These are phyloP conservation scores for Penicillium oxalicum DNA, from an alignment of 2,329 filamentous ascomycete genomes.

Conservation along the genomic window DNA sequence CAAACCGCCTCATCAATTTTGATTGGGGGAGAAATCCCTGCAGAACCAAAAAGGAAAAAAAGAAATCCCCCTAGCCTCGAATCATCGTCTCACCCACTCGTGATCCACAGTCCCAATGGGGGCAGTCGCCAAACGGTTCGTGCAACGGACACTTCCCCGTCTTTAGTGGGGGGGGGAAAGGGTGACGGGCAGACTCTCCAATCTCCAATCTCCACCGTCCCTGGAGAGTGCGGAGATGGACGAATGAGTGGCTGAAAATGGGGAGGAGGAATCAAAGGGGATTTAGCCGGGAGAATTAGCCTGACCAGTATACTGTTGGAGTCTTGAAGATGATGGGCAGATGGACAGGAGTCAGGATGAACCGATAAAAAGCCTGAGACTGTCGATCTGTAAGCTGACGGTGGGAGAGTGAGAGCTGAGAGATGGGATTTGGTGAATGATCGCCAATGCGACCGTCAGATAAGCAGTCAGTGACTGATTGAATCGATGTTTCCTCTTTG, in stretches of 20 bases:
- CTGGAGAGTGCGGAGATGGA: background rate
- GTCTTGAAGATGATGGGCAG: too few relatives aligned
- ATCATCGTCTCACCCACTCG: background rate
- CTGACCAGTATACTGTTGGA: background rate
- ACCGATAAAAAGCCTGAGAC: background rate
- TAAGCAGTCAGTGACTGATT: too few relatives aligned
- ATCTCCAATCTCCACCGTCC: background rate
- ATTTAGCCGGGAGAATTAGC: background rate
- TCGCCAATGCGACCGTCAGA: too few relatives aligned
- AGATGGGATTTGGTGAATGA: too few relatives aligned
- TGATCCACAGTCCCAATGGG: too few relatives aligned
- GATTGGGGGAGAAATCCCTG: too few relatives aligned
- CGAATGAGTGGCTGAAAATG: too few relatives aligned
- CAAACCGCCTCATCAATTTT: too few relatives aligned
- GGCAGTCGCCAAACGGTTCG: background rate
- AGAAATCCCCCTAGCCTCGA: background rate
- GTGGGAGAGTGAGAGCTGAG: too few relatives aligned
- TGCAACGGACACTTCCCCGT: slow-evolving; percentile 1
- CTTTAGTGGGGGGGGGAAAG: background rate
- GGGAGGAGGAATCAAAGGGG: background rate
- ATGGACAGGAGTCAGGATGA: too few relatives aligned
- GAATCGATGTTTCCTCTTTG: too few relatives aligned
- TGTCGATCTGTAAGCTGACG: background rate
- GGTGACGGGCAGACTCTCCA: background rate
- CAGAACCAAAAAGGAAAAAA: too few relatives aligned